A percentile compares a stretch with the other conserved stretches of the same genome.
phyloP scores from a whole-genome alignment of 2,329 filamentous ascomycete genomes.

The Fusarium beomiforme region DNA sequence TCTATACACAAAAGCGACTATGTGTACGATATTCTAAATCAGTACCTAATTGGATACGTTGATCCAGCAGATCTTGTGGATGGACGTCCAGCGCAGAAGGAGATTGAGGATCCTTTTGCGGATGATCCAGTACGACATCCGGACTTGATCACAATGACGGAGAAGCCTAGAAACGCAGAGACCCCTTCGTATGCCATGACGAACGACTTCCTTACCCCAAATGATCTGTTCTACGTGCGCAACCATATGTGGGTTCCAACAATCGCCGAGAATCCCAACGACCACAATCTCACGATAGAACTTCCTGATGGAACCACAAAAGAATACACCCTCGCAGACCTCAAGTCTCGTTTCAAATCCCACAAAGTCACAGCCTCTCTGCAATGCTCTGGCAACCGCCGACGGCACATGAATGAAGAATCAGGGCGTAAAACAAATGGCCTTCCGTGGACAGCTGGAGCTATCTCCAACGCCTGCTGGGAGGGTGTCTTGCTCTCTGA shows the following conservation, averaged over 20 bases:
- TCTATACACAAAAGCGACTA: conserved; percentile 73
- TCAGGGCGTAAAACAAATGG: conserved; percentile 61
- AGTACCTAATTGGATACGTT: conserved; percentile 71
- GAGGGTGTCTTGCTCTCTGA: conserved; percentile 65
- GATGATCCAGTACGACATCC: conserved; percentile 63
- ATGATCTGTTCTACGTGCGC: conserved; percentile 66
- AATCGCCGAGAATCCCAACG: conserved; percentile 49
- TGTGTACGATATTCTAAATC: conserved; percentile 71
- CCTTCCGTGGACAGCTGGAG: conserved; percentile 67
- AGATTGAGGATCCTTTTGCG: conserved; percentile 69
- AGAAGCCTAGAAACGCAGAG: conserved; percentile 70
- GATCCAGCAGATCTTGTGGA: conserved; percentile 67
- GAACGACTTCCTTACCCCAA: conserved; percentile 63
- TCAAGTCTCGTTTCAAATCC: conserved; percentile 61
- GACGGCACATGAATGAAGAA: conserved; percentile 65
- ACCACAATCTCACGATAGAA: conserved; percentile 63
- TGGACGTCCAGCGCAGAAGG: conserved; percentile 61
- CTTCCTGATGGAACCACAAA: conserved; percentile 63
- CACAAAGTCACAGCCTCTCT: conserved; percentile 64
- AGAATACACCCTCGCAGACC: conserved; percentile 63
- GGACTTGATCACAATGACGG: conserved; percentile 61
- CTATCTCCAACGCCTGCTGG: conserved; percentile 69
- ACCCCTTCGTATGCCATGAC: conserved; percentile 61
- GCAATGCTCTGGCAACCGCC: conserved; percentile 70
- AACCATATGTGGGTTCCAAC: conserved; percentile 73